Evolutionary conservation across 352 stramenopile species (phyloP), one percentile per base, ranked within the genome.

Genomic region (Phytophthora citricola): DNA sequence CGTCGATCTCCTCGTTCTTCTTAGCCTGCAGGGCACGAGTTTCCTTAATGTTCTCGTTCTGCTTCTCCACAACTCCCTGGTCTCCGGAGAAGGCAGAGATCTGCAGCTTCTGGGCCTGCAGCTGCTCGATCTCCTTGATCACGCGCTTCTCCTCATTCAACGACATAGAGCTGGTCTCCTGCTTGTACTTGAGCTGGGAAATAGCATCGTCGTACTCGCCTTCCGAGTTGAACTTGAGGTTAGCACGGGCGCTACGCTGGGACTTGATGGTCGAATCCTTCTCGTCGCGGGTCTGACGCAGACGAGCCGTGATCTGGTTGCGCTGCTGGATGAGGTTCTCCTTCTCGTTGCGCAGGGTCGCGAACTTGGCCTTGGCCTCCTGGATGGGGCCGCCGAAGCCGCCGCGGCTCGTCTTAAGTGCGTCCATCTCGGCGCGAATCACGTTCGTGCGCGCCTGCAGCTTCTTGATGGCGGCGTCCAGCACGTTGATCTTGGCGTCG

Each of bases 61-160:
- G 81, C 58, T 81, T 83, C 24, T 98, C 92, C 29, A 98, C 75
- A 27, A 87, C 71, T 27, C 81, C 83, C 43, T 98, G 80, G 51
- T 98, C 94, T 20, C 71, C 75, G 32, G 89, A 76, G 46, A 98
- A 69, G 52, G 91, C 87, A 58, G 81, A 77, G 31, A 98, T 85
- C 58, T 94, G 85, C 15, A 92, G 79, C 79, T 98, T 98, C 64
- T 95, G 93, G 26, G 79, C 58, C 66, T 98, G 83, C 27, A 98
- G 69, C 20, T 79, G 78, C 61, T 98, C 95, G 61, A 99, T 98
- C 67, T 99, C 95, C 79, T 98, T 98, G 69, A 99, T 95, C 27
- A 99, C 81, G 48, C 92, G 94, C 90, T 99, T 99, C 76, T 99
- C 97, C 50, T 98, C 97, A 24, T 83, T 90, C 5, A 99, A 75